Conservation (phyloP, 2,329 filamentous ascomycete genomes). For the Aspergillus niger region DNA sequence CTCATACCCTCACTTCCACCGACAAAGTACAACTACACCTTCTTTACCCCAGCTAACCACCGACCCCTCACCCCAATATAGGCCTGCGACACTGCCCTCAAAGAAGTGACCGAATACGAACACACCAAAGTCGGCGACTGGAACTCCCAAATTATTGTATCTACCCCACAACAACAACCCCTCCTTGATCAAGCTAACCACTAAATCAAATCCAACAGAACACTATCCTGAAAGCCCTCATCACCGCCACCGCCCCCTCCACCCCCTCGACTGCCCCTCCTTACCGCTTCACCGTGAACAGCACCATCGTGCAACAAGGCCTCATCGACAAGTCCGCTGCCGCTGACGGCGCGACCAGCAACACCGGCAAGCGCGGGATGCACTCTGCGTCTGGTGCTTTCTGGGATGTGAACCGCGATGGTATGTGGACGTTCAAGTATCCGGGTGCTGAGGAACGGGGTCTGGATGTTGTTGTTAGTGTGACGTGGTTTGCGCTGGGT, state of each 20-base stretch:
- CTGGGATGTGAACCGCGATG: slow-evolving; percentile 55
- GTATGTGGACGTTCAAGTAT: slow-evolving; percentile 57
- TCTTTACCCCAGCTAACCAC: background rate
- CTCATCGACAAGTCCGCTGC: slow-evolving; percentile 57
- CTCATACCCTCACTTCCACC: background rate
- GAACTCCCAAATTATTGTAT: slow-evolving; percentile 92
- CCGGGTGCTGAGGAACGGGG: slow-evolving; percentile 49
- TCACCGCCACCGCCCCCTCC: slow-evolving; percentile 44
- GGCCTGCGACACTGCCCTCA: slow-evolving; percentile 81
- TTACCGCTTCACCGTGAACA: slow-evolving; percentile 96
- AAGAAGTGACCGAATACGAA: slow-evolving; percentile 76
- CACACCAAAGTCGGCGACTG: slow-evolving; percentile 81
- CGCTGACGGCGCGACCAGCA: slow-evolving; percentile 58
- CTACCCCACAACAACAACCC: slow-evolving; percentile 32
- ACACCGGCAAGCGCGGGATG: slow-evolving; percentile 76
- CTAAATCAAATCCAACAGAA: slow-evolving; percentile 31
- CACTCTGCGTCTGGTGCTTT: slow-evolving; percentile 53
- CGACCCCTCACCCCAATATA: slow-evolving; percentile 46
- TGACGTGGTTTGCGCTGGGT: slow-evolving; percentile 50
- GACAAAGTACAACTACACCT: background rate
- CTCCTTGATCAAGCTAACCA: background rate
- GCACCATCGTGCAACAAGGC: slow-evolving; percentile 92
- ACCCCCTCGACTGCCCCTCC: slow-evolving; percentile 51
- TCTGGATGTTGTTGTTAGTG: slow-evolving; percentile 51
- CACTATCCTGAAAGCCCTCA: slow-evolving; percentile 44